Percentiles rank a stretch among this genome's conserved stretches.
These are phyloP conservation scores for Penicillium robsamsonii DNA, from an alignment of 495 filamentous ascomycete genomes.

Conservation along the genomic window DNA sequence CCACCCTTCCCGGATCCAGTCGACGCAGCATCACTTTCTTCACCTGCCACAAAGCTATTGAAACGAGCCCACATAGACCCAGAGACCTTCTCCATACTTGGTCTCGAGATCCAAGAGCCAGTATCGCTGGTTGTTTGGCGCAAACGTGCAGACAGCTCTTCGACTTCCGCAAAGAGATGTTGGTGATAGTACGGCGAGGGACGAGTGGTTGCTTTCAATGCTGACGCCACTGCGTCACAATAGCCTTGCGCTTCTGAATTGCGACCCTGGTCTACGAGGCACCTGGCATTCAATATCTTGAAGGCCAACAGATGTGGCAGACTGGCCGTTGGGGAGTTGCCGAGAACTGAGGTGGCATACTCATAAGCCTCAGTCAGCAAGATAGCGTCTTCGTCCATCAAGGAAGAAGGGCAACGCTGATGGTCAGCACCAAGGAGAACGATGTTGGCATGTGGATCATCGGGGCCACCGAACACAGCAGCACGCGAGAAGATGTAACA, in stretches of 20 bases:
- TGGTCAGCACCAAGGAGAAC: slow-evolving; percentile 84
- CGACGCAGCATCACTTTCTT: slow-evolving; percentile 66
- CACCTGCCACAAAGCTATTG: slow-evolving; percentile 91
- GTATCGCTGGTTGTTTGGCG: slow-evolving; percentile 77
- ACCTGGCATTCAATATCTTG: slow-evolving; percentile 82
- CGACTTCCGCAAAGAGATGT: slow-evolving; percentile 67
- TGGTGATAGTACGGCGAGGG: slow-evolving; percentile 80
- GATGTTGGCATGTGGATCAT: slow-evolving; percentile 76
- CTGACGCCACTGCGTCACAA: slow-evolving; percentile 77
- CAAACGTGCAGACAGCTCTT: slow-evolving; percentile 79
- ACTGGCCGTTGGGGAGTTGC: slow-evolving; percentile 53
- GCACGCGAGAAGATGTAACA: slow-evolving; percentile 68
- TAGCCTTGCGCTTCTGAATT: slow-evolving; percentile 84
- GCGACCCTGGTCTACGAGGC: slow-evolving; percentile 78
- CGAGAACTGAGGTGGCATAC: slow-evolving; percentile 69
- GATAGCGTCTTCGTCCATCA: slow-evolving; percentile 78
- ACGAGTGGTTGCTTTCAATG: slow-evolving; percentile 78
- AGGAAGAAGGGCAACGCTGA: slow-evolving; percentile 58
- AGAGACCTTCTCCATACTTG: slow-evolving; percentile 92
- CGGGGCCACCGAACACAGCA: slow-evolving; percentile 72
- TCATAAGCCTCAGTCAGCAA: slow-evolving; percentile 93
- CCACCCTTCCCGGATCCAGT: slow-evolving; percentile 56
- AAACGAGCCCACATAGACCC: slow-evolving; percentile 84
- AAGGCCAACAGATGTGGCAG: slow-evolving; percentile 83
- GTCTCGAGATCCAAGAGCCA: slow-evolving; percentile 81